Evolutionary conservation across 306 rosid species (phyloP).

Genomic region (Begonia masoniana): DNA sequence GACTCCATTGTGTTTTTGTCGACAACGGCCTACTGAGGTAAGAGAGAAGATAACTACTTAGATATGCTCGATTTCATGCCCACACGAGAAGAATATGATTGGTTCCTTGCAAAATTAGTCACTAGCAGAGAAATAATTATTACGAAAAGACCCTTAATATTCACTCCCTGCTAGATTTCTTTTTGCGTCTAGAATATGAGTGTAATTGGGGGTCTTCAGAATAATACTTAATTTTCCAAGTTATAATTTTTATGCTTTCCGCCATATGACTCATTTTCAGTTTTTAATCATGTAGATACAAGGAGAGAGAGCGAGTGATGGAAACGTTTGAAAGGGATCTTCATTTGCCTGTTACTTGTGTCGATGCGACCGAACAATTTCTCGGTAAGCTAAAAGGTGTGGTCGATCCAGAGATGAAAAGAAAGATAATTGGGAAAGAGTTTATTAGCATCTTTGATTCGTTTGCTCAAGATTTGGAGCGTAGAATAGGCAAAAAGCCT

Average conservation of each 20-base stretch:
- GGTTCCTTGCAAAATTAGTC: too few relatives aligned
- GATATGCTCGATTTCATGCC: too few relatives aligned
- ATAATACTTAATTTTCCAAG: too few relatives aligned
- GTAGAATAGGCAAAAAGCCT: slow-evolving; percentile 50
- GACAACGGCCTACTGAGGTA: slow-evolving; percentile 93
- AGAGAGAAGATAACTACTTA: background rate
- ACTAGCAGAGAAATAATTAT: too few relatives aligned
- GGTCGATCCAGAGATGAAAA: slow-evolving; percentile 79
- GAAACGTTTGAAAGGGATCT: slow-evolving; percentile 82
- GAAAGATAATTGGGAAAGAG: slow-evolving; percentile 88
- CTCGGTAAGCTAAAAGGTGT: slow-evolving; percentile 73
- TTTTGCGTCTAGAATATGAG: too few relatives aligned
- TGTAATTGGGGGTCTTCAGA: too few relatives aligned
- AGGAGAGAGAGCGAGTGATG: slow-evolving; percentile 85
- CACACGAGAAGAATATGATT: too few relatives aligned
- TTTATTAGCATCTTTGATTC: slow-evolving; percentile 73
- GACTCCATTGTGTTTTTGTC: slow-evolving; percentile 92
- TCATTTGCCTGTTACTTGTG: slow-evolving; percentile 76
- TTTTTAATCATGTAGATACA: slow-evolving; percentile 33
- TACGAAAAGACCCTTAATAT: too few relatives aligned
- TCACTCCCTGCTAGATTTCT: too few relatives aligned
- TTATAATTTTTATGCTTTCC: too few relatives aligned
- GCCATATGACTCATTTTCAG: background rate
- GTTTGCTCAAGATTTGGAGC: slow-evolving; percentile 61
- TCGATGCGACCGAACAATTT: slow-evolving; percentile 59